A percentile compares a stretch with the other conserved stretches of the same genome.
Evolutionary conservation across 2,329 filamentous ascomycete species (phyloP).

Genomic region (Ophiocordyceps camponoti-leonardi): DNA sequence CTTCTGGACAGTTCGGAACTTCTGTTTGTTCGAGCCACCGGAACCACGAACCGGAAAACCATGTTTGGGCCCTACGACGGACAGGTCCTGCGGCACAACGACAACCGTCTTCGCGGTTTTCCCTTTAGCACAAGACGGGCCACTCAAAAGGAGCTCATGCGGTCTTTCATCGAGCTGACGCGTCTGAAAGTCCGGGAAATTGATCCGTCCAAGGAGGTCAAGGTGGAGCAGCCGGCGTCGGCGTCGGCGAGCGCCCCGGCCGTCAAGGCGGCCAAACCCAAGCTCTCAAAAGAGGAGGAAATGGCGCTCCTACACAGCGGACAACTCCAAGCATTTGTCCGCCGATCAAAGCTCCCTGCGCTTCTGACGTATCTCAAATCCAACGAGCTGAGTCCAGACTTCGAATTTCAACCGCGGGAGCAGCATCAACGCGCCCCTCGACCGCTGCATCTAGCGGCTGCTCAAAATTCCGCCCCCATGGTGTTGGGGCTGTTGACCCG

Average conservation of each 20-base stretch:
- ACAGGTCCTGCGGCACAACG: constrained; percentile 64
- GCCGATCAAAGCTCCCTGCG: constrained; percentile 77
- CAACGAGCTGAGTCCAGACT: constrained; percentile 55
- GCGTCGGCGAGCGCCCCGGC: constrained; percentile 18
- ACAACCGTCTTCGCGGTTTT: constrained; percentile 68
- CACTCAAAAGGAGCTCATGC: constrained; percentile 88
- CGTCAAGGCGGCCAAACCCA: constrained; percentile 39
- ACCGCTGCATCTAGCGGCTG: constrained; percentile 70
- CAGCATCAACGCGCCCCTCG: constrained; percentile 69
- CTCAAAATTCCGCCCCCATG: constrained; percentile 63
- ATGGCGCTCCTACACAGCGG: constrained; percentile 66
- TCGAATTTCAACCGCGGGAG: constrained; percentile 55
- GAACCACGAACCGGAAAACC: constrained; percentile 69
- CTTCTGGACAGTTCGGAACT: constrained; percentile 74
- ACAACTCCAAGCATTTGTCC: constrained; percentile 75
- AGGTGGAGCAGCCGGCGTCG: constrained; percentile 19
- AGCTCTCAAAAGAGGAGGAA: constrained; percentile 70
- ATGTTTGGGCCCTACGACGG: constrained; percentile 84
- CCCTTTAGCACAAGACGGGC: constrained; percentile 85
- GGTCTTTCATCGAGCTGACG: constrained; percentile 85
- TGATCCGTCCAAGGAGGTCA: constrained; percentile 42
- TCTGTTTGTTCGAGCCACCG: constrained; percentile 78
- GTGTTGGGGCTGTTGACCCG: constrained; percentile 62
- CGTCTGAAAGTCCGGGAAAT: constrained; percentile 72
- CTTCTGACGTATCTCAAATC: constrained; percentile 68